Evolutionary conservation across 805 yeast genomes (phyloP), one percentile per base, ranked within the genome.

Genomic region (Ogataea nitratoaversa): DNA sequence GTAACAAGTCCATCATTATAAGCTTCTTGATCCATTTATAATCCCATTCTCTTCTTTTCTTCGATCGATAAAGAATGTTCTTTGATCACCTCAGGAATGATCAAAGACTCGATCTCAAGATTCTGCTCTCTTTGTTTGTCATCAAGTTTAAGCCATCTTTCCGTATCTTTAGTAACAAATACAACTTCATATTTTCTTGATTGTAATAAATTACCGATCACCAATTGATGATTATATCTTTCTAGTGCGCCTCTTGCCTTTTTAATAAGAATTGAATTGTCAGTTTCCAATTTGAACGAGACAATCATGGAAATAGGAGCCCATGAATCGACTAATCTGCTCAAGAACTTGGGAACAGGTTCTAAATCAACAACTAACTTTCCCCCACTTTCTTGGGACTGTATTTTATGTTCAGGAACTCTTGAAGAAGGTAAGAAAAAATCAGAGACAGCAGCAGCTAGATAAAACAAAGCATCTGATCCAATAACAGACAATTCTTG

Each of bases 371-470:
- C 86, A 8, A 83, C 76, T 33, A 93, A 67, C 55, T 85, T 87
- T 3, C 95, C 95, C 9, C 77, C 76, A 4, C 52, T 44, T 19
- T 76, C 79, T 43, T 79, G 81, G 4, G 95, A 82, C 63, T 93
- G 99, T 46, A 93, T 93, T 65, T 93, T 93, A 65, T 93, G 99
- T 53, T 88, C 89, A 2, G 97, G 95, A 53, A 89, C 70, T 48
- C 86, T 73, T 1, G 90, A 80, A 32, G 76, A 76, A 2, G 99
- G 99, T 31, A 93, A 71, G 65, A 90, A 93, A 63, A 93, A 93
- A 60, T 93, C 99, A 7, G 96, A 86, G 0, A 93, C 99, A 0
- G 99, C 99, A 8, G 99, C 98, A 0, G 99, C 99, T 38, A 93
- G 70, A 58, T 83, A 93, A 58, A 91, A 87, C 30, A 93, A 59